phyloP scores from a whole-genome alignment of 2,329 filamentous ascomycete species.

The Colletotrichum sp. region DNA sequence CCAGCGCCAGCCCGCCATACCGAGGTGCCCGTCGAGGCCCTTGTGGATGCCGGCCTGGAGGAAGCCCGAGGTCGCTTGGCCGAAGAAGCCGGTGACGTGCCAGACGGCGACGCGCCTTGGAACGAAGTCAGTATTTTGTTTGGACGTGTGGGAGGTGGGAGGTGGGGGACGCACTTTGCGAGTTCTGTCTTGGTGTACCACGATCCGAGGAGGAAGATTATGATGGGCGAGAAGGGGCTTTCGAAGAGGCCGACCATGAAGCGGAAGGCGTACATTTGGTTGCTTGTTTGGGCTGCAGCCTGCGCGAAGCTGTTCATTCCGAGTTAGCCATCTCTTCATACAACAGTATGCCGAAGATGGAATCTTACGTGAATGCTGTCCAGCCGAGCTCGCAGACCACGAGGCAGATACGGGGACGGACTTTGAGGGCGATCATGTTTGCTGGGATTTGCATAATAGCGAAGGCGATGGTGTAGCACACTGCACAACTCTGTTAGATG shows the following conservation, averaged over 20 bases:
- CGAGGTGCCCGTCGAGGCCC: constrained; percentile 30
- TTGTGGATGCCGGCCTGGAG: constrained; percentile 34
- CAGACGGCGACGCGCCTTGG: constrained; percentile 27
- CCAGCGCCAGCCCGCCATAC: constrained; percentile 37
- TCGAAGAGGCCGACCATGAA: constrained; percentile 38
- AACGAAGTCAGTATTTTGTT: neutral
- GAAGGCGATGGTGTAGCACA: constrained; percentile 58
- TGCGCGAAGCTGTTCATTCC: neutral
- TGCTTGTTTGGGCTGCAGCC: neutral
- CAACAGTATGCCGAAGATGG: too few species aligned
- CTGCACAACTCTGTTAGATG: neutral
- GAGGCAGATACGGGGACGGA: constrained; percentile 68
- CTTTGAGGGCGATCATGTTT: constrained; percentile 69
- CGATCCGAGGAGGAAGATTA: constrained; percentile 33
- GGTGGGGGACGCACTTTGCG: constrained; percentile 21
- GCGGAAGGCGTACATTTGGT: constrained; percentile 34
- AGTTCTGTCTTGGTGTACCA: constrained; percentile 35
- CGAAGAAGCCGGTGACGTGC: constrained; percentile 30
- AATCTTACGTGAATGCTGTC: neutral
- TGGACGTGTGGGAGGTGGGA: too few species aligned
- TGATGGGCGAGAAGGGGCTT: constrained; percentile 30
- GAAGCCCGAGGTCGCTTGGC: constrained; percentile 31
- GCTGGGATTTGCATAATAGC: constrained; percentile 68
- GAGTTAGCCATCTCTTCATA: neutral
- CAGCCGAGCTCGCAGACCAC: constrained; percentile 42